Conservation (phyloP, 164 flowering plant species). For the Stephania cephalantha region DNA sequence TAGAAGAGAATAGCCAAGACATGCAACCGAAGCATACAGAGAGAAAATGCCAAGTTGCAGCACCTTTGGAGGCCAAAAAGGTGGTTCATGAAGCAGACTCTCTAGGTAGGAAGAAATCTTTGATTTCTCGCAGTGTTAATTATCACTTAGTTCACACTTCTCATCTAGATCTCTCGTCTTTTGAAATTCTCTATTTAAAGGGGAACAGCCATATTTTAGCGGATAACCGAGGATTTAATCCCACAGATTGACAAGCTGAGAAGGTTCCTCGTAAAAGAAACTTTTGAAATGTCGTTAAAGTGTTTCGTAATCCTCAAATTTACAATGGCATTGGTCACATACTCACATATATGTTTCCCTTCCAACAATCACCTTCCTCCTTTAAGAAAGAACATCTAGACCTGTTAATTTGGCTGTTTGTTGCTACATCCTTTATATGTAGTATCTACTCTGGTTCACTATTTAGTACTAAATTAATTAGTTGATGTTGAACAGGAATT, state of each 20-base stretch:
- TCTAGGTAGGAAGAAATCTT: slow-evolving; percentile 28
- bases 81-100: slow-evolving; percentile 24
- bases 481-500: neutral
- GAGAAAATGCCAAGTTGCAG: slow-evolving; percentile 19
- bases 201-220: neutral
- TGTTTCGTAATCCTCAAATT: no score
- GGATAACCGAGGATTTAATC: neutral
- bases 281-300: neutral
- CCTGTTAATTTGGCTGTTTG: neutral
- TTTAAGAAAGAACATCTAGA: no score
- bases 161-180: neutral
- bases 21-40: slow-evolving; percentile 16
- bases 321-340: no score
- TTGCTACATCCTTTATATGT: neutral
- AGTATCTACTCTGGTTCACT: neutral
- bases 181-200: no score
- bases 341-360: no score
- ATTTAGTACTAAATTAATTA: neutral
- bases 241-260: neutral
- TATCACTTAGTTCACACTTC: neutral
- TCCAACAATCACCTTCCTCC: no score
- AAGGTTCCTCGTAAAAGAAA: neutral
- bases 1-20: slow-evolving; percentile 18
- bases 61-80: slow-evolving; percentile 12
- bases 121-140: neutral